Conservation (phyloP, 768 basidiomycete genomes). For the Royoungia palumana region DNA sequence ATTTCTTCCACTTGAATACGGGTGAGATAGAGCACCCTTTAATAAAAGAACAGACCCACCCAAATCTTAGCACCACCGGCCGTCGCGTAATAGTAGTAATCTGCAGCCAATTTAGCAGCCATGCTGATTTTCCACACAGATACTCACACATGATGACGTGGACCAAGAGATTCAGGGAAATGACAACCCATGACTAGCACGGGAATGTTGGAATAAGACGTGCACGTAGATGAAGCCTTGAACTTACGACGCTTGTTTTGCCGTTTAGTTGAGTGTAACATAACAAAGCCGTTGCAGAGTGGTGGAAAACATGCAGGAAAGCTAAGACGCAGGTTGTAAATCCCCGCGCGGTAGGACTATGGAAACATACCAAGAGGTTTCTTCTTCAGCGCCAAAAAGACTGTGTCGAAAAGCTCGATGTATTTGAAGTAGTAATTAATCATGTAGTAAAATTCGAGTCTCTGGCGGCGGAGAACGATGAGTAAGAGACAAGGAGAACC, state of each 20-base stretch:
- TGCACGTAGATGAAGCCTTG: neutral
- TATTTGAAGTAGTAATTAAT: constrained; percentile 99
- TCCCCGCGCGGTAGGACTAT: neutral
- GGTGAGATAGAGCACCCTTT: constrained; percentile 1
- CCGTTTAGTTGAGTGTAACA: constrained; percentile 96
- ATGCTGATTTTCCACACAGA: neutral
- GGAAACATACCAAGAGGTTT: constrained; percentile 80
- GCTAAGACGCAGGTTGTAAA: constrained; percentile 43
- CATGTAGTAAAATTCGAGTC: constrained; percentile 95
- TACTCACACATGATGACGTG: constrained; percentile 97
- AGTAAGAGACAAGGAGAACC: neutral
- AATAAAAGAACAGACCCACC: constrained; percentile 49
- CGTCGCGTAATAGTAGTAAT: constrained; percentile 99
- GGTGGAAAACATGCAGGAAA: constrained; percentile 98
- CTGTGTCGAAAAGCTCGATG: constrained; percentile 91
- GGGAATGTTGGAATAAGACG: constrained; percentile 5
- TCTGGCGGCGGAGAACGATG: constrained; percentile 40
- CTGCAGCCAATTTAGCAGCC: constrained; percentile 37
- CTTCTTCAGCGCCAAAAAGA: constrained; percentile 98
- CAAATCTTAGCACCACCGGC: constrained; percentile 96
- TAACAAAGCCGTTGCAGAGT: constrained; percentile 93
- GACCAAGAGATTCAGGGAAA: constrained; percentile 83
- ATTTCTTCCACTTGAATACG: constrained; percentile 88
- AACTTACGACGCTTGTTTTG: constrained; percentile 84
- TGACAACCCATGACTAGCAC: constrained; percentile 92